phyloP scores from a whole-genome alignment of 495 filamentous ascomycete genomes.

The Podospora pseudocomata region DNA sequence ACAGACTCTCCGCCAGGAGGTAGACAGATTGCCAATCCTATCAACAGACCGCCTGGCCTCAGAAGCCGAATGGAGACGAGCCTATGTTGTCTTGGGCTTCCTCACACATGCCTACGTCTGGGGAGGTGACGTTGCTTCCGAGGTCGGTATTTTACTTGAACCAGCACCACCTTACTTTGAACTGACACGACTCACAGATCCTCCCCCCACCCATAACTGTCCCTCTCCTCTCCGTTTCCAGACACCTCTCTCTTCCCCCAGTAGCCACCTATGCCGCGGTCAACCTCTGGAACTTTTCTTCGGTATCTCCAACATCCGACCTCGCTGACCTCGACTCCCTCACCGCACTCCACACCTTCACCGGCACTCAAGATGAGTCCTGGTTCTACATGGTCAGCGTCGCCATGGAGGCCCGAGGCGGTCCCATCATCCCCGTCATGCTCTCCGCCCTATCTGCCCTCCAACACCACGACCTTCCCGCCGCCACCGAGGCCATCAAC shows the following conservation, averaged over 20 bases:
- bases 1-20: slow-evolving; percentile 60
- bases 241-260: slow-evolving; percentile 55
- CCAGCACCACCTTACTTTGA: not conserved
- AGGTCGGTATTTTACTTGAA: slow-evolving; percentile 24
- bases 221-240: not conserved
- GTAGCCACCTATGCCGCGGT: slow-evolving; percentile 88
- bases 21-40: slow-evolving; percentile 67
- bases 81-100: slow-evolving; percentile 72
- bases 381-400: slow-evolving; percentile 97
- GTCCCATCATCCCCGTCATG: slow-evolving; percentile 74
- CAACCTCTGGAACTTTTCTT: slow-evolving; percentile 88
- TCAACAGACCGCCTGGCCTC: slow-evolving; percentile 59
- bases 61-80: slow-evolving; percentile 75
- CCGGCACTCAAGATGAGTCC: slow-evolving; percentile 86
- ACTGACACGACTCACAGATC: not conserved
- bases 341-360: slow-evolving; percentile 77
- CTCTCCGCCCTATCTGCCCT: slow-evolving; percentile 70
- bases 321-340: slow-evolving; percentile 70
- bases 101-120: slow-evolving; percentile 84
- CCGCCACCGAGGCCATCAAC: slow-evolving; percentile 61
- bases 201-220: not conserved
- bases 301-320: slow-evolving; percentile 32
- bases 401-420: slow-evolving; percentile 88
- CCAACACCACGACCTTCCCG: slow-evolving; percentile 51
- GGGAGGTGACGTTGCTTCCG: slow-evolving; percentile 34